These are phyloP conservation scores for Spencermartinsiella europaea DNA, from an alignment of 805 yeast genomes.

Conservation along the genomic window DNA sequence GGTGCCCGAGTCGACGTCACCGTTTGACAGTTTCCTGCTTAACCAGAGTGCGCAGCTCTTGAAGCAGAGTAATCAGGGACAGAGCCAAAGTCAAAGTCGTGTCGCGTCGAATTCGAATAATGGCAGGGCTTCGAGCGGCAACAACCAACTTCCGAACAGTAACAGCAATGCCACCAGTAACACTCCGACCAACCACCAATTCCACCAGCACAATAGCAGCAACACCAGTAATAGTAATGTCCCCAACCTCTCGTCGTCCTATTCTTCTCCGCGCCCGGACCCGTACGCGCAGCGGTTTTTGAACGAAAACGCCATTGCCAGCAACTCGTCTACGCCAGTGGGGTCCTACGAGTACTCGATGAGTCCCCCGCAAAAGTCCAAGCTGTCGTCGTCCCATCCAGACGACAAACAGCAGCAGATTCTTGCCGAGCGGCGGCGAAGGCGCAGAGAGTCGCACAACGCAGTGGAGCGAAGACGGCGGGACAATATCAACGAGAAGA, in stretches of 20 bases:
- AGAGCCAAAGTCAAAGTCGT: constrained; percentile 6
- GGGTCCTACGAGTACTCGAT: constrained; percentile 11
- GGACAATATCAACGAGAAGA: constrained; percentile 83
- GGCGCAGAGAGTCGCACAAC: constrained; percentile 86
- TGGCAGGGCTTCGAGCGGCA: neutral
- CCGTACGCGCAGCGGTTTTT: constrained; percentile 25
- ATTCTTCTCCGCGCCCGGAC: constrained; percentile 15
- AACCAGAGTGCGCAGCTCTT: constrained; percentile 5
- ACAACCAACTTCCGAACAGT: neutral
- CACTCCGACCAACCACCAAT: neutral
- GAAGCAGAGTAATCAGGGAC: constrained; percentile 8
- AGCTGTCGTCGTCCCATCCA: constrained; percentile 11
- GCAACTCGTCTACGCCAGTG: constrained; percentile 12
- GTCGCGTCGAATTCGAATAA: neutral
- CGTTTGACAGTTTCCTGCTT: constrained; percentile 27
- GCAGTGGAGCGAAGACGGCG: constrained; percentile 92
- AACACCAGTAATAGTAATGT: neutral
- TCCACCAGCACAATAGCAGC: neutral
- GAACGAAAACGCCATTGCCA: constrained; percentile 20
- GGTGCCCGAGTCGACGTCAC: constrained; percentile 25
- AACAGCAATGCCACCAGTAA: neutral
- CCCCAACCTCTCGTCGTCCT: constrained; percentile 3
- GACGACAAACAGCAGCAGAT: constrained; percentile 18
- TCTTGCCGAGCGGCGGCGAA: constrained; percentile 55
- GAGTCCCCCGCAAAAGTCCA: constrained; percentile 1